Evolutionary conservation across 371 early-diverging fungal genomes (phyloP), one percentile per base, ranked within the genome.

Genomic region (Mortierella sp.): DNA sequence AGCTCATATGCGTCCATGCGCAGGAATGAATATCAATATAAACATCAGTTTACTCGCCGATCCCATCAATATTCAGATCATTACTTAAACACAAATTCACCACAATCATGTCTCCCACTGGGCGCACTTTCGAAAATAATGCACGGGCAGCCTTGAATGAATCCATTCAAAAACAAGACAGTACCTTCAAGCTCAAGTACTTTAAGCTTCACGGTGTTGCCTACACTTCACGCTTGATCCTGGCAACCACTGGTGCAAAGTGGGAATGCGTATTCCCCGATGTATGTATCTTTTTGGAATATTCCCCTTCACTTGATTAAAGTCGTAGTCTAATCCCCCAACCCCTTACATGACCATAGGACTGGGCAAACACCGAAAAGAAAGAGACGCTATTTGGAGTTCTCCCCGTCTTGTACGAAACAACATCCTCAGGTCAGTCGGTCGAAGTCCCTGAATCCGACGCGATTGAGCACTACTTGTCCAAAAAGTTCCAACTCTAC

Each of bases 361-460:
- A 73, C 64, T 78, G 78, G 73, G 63, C 64, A 6, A 72, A 72
- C 45, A 57, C 37, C 8, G 73, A 78, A 39, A 78, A 78, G 47
- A 28, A 58, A 28, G 64, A 62, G 0, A 70, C 78, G 1, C 43
- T 66, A 3, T 78, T 78, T 59, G 78, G 78, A 0, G 62, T 69
- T 10, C 66, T 78, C 2, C 78, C 78, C 18, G 63, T 70, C 39
- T 59, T 78, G 28, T 78, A 73, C 54, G 78, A 78, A 45, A 70
- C 78, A 20, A 73, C 73, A 9, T 4, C 78, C 24, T 32, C 78
- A 14, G 70, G 67, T 10, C 59, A 73, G 22, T 40, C 26, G 22
- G 39, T 78, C 62, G 63, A 70, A 35, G 43, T 78, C 47, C 67
- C 78, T 30, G 76, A 80, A 32, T 61, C 81, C 6, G 81, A 80